Percentiles rank a stretch among this genome's conserved stretches.
Conservation (phyloP, 2,329 filamentous ascomycete species). For the Grosmannia huntii region DNA sequence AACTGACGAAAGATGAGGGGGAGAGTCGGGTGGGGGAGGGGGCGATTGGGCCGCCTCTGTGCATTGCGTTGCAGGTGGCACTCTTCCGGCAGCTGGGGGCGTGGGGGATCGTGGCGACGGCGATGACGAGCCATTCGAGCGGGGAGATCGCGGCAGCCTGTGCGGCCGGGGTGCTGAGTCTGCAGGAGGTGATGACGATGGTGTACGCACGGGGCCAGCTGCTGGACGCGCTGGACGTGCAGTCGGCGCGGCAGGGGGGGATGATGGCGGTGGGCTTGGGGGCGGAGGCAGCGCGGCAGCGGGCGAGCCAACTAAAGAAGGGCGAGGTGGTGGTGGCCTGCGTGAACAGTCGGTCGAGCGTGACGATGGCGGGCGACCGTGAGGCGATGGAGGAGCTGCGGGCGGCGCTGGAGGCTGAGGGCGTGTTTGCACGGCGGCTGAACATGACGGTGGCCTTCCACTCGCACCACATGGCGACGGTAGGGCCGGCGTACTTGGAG, state of each 20-base stretch:
- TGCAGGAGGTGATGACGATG: constrained; percentile 27
- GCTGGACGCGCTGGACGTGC: constrained; percentile 8
- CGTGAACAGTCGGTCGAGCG: constrained; percentile 21
- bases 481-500: constrained; percentile 11
- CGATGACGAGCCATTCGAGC: constrained; percentile 33
- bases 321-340: constrained; percentile 19
- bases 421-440: constrained; percentile 12
- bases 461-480: constrained; percentile 17
- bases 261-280: constrained; percentile 34
- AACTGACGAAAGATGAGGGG: constrained; percentile 20
- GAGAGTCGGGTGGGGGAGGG: constrained; percentile 23
- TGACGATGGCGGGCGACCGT: constrained; percentile 22
- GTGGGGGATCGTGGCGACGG: constrained; percentile 20
- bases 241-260: constrained; percentile 17
- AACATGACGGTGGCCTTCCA: constrained; percentile 21
- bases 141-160: constrained; percentile 39
- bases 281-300: constrained; percentile 20
- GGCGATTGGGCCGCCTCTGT: constrained; percentile 26
- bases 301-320: constrained; percentile 10
- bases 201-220: constrained; percentile 32
- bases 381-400: constrained; percentile 6
- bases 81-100: constrained; percentile 26
- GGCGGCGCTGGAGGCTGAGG: not conserved
- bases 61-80: constrained; percentile 33
- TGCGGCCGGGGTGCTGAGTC: constrained; percentile 29